phyloP scores from a whole-genome alignment of 371 early-diverging fungal species.

The Polyrhizophydium stewartii region DNA sequence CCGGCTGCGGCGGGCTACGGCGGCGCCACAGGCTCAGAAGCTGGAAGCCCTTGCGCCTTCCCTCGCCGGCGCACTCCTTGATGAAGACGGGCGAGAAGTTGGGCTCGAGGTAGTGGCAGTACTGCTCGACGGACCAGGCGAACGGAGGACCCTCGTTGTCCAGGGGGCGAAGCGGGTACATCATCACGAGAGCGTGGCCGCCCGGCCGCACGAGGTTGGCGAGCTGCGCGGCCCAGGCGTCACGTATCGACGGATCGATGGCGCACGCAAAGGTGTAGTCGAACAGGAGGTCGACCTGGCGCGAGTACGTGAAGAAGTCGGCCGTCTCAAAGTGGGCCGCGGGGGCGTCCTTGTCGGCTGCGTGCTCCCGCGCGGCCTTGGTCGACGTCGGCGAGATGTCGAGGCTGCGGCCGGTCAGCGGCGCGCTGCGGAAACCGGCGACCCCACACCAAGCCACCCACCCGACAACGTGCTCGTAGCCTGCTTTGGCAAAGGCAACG shows the following conservation, averaged over 20 bases:
- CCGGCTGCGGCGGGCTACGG: not conserved
- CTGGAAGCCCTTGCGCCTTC: not conserved
- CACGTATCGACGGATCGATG: constrained; percentile 1
- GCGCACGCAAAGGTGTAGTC: constrained; percentile 5
- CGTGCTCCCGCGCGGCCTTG: not conserved
- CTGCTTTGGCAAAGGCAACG: constrained; percentile 1
- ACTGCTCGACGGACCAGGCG: not conserved
- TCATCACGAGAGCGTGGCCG: not conserved
- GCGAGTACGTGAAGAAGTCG: not conserved
- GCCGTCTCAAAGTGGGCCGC: not conserved
- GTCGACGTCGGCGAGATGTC: not conserved
- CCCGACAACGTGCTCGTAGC: not conserved
- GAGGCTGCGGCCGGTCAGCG: not conserved
- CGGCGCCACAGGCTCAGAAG: not conserved
- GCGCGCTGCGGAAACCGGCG: not conserved
- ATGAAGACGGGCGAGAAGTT: not conserved
- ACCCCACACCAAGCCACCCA: not conserved
- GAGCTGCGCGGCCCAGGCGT: not conserved
- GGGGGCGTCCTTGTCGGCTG: not conserved
- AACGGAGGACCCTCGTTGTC: constrained; percentile 1
- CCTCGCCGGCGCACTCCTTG: not conserved
- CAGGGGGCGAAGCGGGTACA: not conserved
- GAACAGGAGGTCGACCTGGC: constrained; percentile 1
- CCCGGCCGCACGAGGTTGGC: not conserved
- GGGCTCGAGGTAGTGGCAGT: not conserved